Base-by-base conservation (phyloP, 495 filamentous ascomycete genomes). In the Aspergillus saccharolyticus region DNA sequence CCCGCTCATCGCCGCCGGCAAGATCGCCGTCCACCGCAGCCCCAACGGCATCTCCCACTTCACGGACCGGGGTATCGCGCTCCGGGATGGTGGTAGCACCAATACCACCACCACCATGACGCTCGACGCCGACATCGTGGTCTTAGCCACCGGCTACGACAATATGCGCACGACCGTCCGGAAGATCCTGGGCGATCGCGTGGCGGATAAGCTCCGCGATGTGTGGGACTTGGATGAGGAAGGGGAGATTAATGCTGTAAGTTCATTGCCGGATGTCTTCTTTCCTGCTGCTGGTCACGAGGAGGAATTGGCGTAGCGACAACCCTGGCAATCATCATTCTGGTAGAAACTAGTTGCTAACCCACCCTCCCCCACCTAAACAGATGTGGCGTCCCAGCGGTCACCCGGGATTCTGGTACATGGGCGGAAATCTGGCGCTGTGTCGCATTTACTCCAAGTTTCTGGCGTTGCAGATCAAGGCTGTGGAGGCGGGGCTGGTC, bases 181-280 rank as follows among this genome's bases (percentile, higher is more conserved):
- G 21, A 79, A 71, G 52, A 83, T 90, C 12, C 79, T 94, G 48
- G 89, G 89, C 2, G 83, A 89, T 55, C 78, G 81, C 42, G 67
- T 92, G 20, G 87, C 84, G 0, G 83, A 87, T 62, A 74, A 78
- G 17, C 74, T 85, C 1, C 78, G 76, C 21, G 85, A 89, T 71
- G 84, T 93, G 19, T 96, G 90, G 89, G 89, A 87, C 3, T 80
- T 89, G 61, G 83, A 93, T 59, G 77, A 84, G 42, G 90, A 94
- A 62, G 90, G 89, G 1, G 90, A 94, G 70, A 66, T 84, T 57
- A 78, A 75, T 20, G 76, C 72, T 53, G 72, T 75, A 66, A 53
- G 70, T 51, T 47, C n/a, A n/a, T 24, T 22, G 4, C 17, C 25
- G 10, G 8, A n/a, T 30, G 18, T n/a, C 16, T 28, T 58, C 6